A percentile compares a stretch with the other conserved stretches of the same genome.
These are phyloP conservation scores for Botrytis cinerea DNA, from an alignment of 2,329 filamentous ascomycete genomes.

Conservation along the genomic window DNA sequence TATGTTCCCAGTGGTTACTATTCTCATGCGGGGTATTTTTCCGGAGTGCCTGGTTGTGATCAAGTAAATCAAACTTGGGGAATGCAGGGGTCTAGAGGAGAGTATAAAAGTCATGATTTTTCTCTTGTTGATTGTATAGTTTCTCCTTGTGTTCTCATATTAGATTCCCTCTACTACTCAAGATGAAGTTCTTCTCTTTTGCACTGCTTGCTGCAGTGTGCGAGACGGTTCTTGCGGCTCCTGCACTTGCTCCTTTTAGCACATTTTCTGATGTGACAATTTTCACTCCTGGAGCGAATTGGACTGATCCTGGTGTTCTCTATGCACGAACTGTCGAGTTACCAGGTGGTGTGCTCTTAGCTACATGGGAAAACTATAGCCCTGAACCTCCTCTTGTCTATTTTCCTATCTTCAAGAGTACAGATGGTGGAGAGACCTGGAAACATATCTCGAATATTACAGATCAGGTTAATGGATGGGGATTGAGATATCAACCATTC, in stretches of 20 bases:
- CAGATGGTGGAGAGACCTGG: slow-evolving; percentile 62
- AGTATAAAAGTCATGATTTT: slow-evolving; percentile 16
- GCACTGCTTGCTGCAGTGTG: slow-evolving; percentile 29
- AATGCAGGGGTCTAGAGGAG: background rate
- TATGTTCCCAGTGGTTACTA: background rate
- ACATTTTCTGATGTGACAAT: slow-evolving; percentile 39
- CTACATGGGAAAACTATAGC: slow-evolving; percentile 59
- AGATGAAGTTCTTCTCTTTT: slow-evolving; percentile 34
- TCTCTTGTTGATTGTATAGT: background rate
- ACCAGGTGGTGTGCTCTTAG: slow-evolving; percentile 47
- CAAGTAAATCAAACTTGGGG: slow-evolving; percentile 1
- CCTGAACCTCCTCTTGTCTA: slow-evolving; percentile 53
- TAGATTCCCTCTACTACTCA: background rate
- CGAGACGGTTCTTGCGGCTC: slow-evolving; percentile 31
- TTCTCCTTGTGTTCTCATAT: background rate
- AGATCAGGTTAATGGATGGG: slow-evolving; percentile 65
- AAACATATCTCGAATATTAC: slow-evolving; percentile 61
- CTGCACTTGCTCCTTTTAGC: slow-evolving; percentile 30
- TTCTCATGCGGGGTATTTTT: slow-evolving; percentile 21
- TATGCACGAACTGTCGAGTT: slow-evolving; percentile 44
- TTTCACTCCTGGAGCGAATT: slow-evolving; percentile 37
- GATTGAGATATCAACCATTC: slow-evolving; percentile 68
- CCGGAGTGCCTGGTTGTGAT: slow-evolving; percentile 1
- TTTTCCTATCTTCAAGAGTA: slow-evolving; percentile 56
- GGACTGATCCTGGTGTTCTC: slow-evolving; percentile 38